These are phyloP conservation scores for Diversispora eburnea DNA, from an alignment of 192 early-diverging fungal genomes.

Conservation along the genomic window DNA sequence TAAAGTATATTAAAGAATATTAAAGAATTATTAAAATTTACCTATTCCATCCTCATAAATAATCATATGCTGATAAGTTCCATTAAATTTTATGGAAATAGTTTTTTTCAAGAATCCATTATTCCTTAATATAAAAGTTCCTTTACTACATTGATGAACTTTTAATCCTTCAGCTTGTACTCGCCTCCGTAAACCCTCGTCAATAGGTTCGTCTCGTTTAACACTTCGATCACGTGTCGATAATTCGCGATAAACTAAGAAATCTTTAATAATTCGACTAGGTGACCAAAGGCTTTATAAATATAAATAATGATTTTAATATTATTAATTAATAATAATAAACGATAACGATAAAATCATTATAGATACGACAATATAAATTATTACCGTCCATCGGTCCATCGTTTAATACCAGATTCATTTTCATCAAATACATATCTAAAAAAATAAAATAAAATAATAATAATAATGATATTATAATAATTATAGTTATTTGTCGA, in stretches of 20 bases:
- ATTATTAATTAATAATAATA: not conserved
- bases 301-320: too few species aligned
- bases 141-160: constrained; percentile 17
- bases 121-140: constrained; percentile 2
- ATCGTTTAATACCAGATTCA: constrained; percentile 9
- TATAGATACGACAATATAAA: not conserved
- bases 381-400: constrained; percentile 5
- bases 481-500: too few species aligned
- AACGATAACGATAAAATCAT: not conserved
- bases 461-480: too few species aligned
- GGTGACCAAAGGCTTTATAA: constrained; percentile 1
- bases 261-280: constrained; percentile 11
- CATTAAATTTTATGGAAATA: constrained; percentile 11
- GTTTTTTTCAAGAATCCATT: constrained; percentile 8
- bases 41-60: constrained; percentile 6
- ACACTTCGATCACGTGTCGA: constrained; percentile 8
- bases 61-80: constrained; percentile 8
- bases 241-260: constrained; percentile 9
- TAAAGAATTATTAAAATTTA: not conserved
- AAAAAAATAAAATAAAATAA: too few species aligned
- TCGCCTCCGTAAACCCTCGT: not conserved
- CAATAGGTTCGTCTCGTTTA: not conserved
- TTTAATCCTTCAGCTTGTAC: constrained; percentile 4
- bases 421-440: constrained; percentile 11
- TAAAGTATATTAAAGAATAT: not conserved